phyloP scores from a whole-genome alignment of 148 eudicot species.

The Rhododendron simsii region DNA sequence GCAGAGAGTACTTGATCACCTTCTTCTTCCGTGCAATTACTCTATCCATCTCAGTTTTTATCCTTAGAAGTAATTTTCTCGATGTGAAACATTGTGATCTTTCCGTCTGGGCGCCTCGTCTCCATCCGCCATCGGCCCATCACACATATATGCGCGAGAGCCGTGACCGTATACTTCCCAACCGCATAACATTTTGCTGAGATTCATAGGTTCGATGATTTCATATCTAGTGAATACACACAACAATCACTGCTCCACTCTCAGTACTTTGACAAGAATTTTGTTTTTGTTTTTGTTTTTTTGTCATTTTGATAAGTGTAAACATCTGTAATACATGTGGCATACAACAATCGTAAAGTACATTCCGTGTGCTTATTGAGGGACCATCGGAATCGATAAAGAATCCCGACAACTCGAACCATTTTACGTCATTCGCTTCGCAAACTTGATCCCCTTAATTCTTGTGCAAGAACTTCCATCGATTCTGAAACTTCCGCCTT shows the following conservation, averaged over 20 bases:
- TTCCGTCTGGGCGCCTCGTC: not conserved
- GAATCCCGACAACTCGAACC: not conserved
- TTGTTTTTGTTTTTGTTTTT: not conserved
- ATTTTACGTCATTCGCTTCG: not conserved
- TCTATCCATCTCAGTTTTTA: not conserved
- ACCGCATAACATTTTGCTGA: not conserved
- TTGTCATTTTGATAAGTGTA: not conserved
- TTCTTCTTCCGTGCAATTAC: not conserved
- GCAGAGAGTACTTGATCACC: not conserved
- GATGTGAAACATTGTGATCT: not conserved
- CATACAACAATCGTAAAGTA: not conserved
- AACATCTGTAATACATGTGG: not conserved
- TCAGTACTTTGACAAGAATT: not conserved
- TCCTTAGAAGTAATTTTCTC: too few species aligned
- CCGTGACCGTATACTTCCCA: not conserved
- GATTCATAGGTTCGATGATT: not conserved
- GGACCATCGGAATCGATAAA: not conserved
- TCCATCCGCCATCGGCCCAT: not conserved
- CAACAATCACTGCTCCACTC: not conserved
- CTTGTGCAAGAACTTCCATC: slow-evolving; percentile 8
- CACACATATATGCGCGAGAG: not conserved
- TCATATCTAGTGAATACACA: not conserved
- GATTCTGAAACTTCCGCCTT: slow-evolving; percentile 18
- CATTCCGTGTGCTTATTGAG: not conserved
- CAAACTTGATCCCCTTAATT: not conserved